Evolutionary conservation across 1,284 basidiomycete genomes (phyloP).

Genomic region (Malassezia brasiliensis): DNA sequence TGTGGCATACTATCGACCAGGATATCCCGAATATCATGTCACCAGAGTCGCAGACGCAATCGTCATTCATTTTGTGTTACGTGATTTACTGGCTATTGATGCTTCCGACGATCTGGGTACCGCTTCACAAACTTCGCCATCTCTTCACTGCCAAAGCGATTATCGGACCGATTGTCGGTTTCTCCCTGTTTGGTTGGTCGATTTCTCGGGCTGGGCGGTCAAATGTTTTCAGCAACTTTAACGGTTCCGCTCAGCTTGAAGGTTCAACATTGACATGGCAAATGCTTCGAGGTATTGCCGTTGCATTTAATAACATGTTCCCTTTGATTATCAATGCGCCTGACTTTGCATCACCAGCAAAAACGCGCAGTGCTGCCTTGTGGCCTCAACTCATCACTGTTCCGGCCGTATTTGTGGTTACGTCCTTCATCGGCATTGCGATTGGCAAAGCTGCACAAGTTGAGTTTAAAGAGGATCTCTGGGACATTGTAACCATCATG

Average conservation of each 20-base stretch:
- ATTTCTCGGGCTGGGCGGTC: background rate
- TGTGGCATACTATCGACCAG: slow-evolving; percentile 53
- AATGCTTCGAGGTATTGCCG: background rate
- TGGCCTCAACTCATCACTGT: slow-evolving; percentile 52
- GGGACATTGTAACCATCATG: slow-evolving; percentile 40
- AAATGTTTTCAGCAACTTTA: background rate
- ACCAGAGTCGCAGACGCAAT: slow-evolving; percentile 61
- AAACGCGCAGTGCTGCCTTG: slow-evolving; percentile 20
- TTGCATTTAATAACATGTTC: slow-evolving; percentile 6
- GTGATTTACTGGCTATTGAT: slow-evolving; percentile 76
- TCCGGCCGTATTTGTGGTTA: slow-evolving; percentile 65
- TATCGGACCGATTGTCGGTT: slow-evolving; percentile 1
- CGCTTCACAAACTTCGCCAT: slow-evolving; percentile 69
- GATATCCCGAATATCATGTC: slow-evolving; percentile 63
- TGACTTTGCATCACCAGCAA: slow-evolving; percentile 32
- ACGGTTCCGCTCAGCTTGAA: background rate
- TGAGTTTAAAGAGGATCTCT: slow-evolving; percentile 2
- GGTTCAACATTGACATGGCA: background rate
- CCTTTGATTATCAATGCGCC: slow-evolving; percentile 34
- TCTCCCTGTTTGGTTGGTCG: slow-evolving; percentile 1
- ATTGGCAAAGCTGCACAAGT: slow-evolving; percentile 52
- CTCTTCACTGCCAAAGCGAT: slow-evolving; percentile 53
- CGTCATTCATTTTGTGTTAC: slow-evolving; percentile 66
- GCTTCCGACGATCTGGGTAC: slow-evolving; percentile 68
- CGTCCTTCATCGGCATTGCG: slow-evolving; percentile 72